phyloP scores from a whole-genome alignment of 1,139 yeast genomes.

The Magnusiomyces paraingens region DNA sequence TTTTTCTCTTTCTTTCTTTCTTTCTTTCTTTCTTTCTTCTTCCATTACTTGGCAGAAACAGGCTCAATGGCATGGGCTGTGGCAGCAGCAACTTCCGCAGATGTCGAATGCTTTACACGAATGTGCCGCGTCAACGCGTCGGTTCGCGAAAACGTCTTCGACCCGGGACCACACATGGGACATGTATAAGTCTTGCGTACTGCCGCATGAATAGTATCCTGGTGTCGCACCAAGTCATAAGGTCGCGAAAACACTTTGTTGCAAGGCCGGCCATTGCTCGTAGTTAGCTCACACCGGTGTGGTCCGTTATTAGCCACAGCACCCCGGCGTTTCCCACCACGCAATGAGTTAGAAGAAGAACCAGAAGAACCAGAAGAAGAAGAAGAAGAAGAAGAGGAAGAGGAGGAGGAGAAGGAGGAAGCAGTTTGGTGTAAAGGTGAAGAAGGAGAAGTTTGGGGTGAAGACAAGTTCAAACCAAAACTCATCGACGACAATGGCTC shows the following conservation, averaged over 20 bases:
- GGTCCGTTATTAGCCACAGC: constrained; percentile 31
- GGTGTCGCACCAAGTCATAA: constrained; percentile 89
- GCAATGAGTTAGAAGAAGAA: neutral
- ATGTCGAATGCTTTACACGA: constrained; percentile 62
- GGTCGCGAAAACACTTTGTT: constrained; percentile 85
- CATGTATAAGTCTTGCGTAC: constrained; percentile 84
- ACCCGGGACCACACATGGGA: constrained; percentile 65
- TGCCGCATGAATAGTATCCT: constrained; percentile 90
- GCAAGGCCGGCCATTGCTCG: constrained; percentile 60
- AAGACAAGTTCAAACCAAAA: neutral
- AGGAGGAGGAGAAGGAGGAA: neutral
- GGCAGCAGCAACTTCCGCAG: constrained; percentile 1
- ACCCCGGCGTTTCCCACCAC: constrained; percentile 1
- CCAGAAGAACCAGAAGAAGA: neutral
- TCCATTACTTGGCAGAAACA: neutral
- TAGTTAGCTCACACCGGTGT: constrained; percentile 54
- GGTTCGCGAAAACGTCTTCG: constrained; percentile 85
- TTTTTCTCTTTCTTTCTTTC: neutral
- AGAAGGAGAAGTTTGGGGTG: too few relatives aligned
- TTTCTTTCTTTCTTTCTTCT: neutral
- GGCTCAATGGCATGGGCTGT: neutral
- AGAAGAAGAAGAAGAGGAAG: too few relatives aligned
- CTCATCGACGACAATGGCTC: too few relatives aligned
- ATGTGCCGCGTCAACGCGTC: constrained; percentile 94
- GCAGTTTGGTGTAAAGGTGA: neutral